Conservation (phyloP, 768 basidiomycete species). For the Strobilomyces dryophilus region DNA sequence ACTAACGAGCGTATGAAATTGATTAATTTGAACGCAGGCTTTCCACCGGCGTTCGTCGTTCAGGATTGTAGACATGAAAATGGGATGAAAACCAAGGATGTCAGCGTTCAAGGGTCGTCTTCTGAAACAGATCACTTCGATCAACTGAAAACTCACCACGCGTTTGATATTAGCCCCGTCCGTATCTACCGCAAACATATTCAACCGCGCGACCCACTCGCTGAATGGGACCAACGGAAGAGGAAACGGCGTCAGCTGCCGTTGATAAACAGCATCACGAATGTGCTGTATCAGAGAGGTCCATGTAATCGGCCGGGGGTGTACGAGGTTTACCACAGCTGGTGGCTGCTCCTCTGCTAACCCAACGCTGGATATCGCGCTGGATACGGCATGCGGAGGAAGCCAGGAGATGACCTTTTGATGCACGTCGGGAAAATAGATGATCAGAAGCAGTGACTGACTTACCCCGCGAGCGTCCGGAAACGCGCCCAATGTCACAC, state of each 20-base stretch:
- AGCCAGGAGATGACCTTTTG: constrained; percentile 30
- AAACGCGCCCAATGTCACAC: no score
- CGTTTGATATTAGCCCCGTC: constrained; percentile 24
- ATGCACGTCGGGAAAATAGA: not conserved
- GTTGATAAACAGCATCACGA: constrained; percentile 10
- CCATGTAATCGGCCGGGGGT: constrained; percentile 31
- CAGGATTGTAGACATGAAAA: not conserved
- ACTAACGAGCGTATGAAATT: constrained; percentile 24
- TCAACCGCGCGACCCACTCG: constrained; percentile 29
- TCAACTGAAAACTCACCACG: constrained; percentile 26
- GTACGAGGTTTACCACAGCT: constrained; percentile 30
- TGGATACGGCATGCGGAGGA: constrained; percentile 25
- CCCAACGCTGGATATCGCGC: constrained; percentile 26
- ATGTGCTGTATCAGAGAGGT: constrained; percentile 23
- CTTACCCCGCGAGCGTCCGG: no score
- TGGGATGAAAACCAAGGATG: not conserved
- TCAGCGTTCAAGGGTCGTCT: constrained; percentile 23
- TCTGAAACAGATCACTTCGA: constrained; percentile 20
- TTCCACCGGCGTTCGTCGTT: not conserved
- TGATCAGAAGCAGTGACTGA: no score
- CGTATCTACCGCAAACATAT: constrained; percentile 5
- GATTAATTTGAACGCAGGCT: constrained; percentile 35
- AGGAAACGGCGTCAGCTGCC: constrained; percentile 5
- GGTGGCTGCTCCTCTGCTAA: constrained; percentile 19
- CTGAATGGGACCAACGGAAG: constrained; percentile 31